A percentile compares a stretch with the other conserved stretches of the same genome.
Conservation (phyloP, 345 rosid genomes). For the Xanthoceras sorbifolium region DNA sequence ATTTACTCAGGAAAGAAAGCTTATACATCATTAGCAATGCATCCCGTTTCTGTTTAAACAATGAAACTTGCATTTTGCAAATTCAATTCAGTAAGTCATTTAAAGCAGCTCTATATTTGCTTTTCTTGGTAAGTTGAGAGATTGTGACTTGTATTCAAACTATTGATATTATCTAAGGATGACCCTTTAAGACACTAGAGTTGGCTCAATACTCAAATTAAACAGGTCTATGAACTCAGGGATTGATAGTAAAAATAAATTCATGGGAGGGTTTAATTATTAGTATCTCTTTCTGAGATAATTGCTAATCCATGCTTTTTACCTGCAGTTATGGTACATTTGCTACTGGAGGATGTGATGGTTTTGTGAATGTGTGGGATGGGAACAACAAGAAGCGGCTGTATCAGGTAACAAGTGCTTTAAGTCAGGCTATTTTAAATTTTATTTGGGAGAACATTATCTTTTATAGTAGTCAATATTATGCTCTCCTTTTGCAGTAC, state of each 20-base stretch:
- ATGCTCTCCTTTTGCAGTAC: constrained; percentile 55
- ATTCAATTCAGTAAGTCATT: neutral
- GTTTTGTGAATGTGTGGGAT: constrained; percentile 96
- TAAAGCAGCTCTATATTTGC: neutral
- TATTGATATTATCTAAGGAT: neutral
- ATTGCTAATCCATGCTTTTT: constrained; percentile 15
- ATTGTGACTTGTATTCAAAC: neutral
- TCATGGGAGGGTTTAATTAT: neutral
- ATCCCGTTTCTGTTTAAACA: neutral
- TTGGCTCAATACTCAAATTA: neutral
- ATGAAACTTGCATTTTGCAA: neutral
- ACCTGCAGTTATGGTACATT: constrained; percentile 90
- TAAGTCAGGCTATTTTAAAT: neutral
- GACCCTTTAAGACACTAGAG: neutral
- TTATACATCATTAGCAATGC: neutral
- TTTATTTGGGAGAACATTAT: neutral
- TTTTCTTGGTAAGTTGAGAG: neutral
- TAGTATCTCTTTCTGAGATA: neutral
- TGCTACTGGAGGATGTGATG: constrained; percentile 99
- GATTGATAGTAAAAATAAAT: too few relatives aligned
- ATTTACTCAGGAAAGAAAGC: neutral
- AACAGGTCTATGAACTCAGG: neutral
- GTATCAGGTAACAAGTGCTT: constrained; percentile 65
- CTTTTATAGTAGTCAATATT: neutral
- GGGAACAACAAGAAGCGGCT: constrained; percentile 99